phyloP scores from a whole-genome alignment of 805 yeast species.

The Phaffomyces opuntiae region DNA sequence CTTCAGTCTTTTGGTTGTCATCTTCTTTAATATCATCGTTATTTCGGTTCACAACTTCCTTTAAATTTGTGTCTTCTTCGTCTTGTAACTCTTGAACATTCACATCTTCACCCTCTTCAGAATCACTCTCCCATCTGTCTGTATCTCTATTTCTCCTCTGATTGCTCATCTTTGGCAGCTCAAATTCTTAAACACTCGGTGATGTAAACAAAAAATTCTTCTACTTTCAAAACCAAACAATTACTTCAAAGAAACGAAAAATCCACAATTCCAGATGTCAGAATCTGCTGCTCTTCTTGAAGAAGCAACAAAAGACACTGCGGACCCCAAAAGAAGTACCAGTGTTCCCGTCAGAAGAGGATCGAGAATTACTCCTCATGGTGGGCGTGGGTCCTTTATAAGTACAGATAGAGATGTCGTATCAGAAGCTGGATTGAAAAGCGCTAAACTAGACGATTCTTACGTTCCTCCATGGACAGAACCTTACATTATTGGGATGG shows the following conservation, averaged over 20 bases:
- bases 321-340: background rate
- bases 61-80: background rate
- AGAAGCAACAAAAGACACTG: background rate
- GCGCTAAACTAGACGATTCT: background rate
- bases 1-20: background rate
- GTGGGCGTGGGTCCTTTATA: conserved; percentile 10
- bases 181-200: no score
- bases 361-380: conserved; percentile 12
- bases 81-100: background rate
- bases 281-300: background rate
- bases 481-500: conserved; percentile 82
- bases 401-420: conserved; percentile 1
- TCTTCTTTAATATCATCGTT: background rate
- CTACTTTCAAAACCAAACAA: no score
- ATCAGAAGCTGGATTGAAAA: background rate
- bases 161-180: no score
- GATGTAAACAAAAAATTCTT: no score
- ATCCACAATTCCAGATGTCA: background rate
- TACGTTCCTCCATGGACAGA: conserved; percentile 86
- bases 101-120: background rate
- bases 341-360: conserved; percentile 5
- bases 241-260: no score
- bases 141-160: conserved; percentile 10
- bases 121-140: conserved; percentile 18
- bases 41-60: no score